These are phyloP conservation scores for Sodiomyces alkalinus DNA, from an alignment of 2,329 filamentous ascomycete species.

Conservation along the genomic window DNA sequence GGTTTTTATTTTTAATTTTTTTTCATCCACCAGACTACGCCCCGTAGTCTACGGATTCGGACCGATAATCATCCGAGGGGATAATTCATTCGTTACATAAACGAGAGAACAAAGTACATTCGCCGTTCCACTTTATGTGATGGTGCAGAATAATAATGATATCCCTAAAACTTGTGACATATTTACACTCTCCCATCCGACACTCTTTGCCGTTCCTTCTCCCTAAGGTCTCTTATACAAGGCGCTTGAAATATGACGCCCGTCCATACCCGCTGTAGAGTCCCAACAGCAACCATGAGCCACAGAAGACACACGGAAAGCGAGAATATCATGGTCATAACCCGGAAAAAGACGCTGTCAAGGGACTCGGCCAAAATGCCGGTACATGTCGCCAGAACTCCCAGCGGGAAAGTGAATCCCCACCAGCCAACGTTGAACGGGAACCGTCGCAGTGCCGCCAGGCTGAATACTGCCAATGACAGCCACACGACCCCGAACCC, in stretches of 20 bases:
- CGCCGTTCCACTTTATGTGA: too few species aligned
- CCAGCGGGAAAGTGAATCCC: slow-evolving; percentile 31
- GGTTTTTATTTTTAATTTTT: too few species aligned
- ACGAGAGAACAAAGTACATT: too few species aligned
- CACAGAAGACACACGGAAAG: slow-evolving; percentile 25
- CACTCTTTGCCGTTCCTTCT: slow-evolving; percentile 15
- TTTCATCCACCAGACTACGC: too few species aligned
- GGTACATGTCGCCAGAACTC: slow-evolving; percentile 27
- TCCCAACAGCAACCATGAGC: slow-evolving; percentile 23
- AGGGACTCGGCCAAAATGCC: slow-evolving; percentile 23
- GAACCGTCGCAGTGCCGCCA: slow-evolving; percentile 19
- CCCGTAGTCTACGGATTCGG: too few species aligned
- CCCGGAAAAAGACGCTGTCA: slow-evolving; percentile 26
- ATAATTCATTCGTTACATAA: too few species aligned
- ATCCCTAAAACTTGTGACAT: too few species aligned
- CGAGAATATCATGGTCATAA: slow-evolving; percentile 24
- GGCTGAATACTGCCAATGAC: slow-evolving; percentile 25
- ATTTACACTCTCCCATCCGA: slow-evolving; percentile 15
- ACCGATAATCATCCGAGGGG: too few species aligned
- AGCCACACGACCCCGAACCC: slow-evolving; percentile 29
- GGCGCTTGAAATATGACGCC: slow-evolving; percentile 30
- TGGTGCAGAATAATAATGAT: too few species aligned
- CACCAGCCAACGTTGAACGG: slow-evolving; percentile 33
- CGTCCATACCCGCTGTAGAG: slow-evolving; percentile 18
- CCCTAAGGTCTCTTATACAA: slow-evolving; percentile 22